These are phyloP conservation scores for Tetrahymena thermophila DNA, from an alignment of 73 alveolate genomes.

Conservation along the genomic window DNA sequence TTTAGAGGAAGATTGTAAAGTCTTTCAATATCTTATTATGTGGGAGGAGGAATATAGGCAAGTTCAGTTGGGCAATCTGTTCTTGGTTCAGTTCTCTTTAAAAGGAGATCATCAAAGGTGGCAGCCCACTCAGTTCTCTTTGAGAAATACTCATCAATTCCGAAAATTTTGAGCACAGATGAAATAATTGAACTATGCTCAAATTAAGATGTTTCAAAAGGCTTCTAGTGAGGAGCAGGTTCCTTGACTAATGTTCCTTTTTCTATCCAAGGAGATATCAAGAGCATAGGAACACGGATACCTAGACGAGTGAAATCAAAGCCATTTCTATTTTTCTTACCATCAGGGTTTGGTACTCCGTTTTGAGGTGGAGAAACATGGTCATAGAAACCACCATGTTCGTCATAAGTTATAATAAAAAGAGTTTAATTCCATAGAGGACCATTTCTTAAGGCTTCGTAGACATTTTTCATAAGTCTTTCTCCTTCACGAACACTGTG, in stretches of 20 bases:
- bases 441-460: constrained; percentile 6
- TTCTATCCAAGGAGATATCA: background rate
- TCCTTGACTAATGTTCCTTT: background rate
- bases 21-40: background rate
- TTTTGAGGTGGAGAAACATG: background rate
- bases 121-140: constrained; percentile 17
- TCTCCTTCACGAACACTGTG: constrained; percentile 13
- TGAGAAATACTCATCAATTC: background rate
- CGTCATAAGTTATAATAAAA: background rate
- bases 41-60: constrained; percentile 8
- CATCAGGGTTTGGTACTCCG: background rate
- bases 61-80: constrained; percentile 10
- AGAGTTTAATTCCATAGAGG: constrained; percentile 6
- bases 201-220: background rate
- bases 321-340: background rate
- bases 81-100: background rate
- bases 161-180: background rate
- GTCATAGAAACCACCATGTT: background rate
- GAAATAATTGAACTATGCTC: background rate
- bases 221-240: background rate
- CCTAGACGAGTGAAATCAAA: background rate
- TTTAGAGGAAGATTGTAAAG: background rate
- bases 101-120: background rate
- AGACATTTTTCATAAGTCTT: constrained; percentile 8
- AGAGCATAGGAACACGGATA: background rate